Conservation (phyloP, 345 rosid species). For the Psidium friedrichsthalianum region DNA sequence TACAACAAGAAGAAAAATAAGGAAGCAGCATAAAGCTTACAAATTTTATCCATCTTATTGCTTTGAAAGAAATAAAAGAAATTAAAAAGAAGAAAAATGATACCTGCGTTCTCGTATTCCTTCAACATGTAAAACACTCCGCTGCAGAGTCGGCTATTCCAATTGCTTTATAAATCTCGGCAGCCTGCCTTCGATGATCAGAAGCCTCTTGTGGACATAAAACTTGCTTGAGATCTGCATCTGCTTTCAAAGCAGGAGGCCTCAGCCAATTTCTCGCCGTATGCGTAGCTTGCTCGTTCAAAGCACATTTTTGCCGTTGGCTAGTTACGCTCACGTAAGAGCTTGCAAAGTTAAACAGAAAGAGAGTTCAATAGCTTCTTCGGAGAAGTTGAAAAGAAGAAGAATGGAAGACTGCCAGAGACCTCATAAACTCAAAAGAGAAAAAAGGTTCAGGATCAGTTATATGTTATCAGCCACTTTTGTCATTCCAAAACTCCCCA, state of each 20-base stretch:
- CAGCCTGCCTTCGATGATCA: slow-evolving; percentile 27
- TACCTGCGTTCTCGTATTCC: slow-evolving; percentile 19
- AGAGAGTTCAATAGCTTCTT: neutral
- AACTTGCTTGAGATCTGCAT: slow-evolving; percentile 21
- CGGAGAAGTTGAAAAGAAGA: neutral
- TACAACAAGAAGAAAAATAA: neutral
- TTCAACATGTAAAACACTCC: slow-evolving; percentile 21
- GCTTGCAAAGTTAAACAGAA: slow-evolving; percentile 5
- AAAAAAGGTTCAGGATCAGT: neutral
- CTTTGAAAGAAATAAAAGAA: neutral
- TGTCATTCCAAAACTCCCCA: neutral
- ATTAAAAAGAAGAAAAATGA: neutral
- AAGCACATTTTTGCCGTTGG: slow-evolving; percentile 41
- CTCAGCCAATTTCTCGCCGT: slow-evolving; percentile 29
- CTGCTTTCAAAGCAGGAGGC: slow-evolving; percentile 29
- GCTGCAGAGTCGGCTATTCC: slow-evolving; percentile 36
- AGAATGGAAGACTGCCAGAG: neutral
- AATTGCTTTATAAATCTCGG: slow-evolving; percentile 29
- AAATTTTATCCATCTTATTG: neutral
- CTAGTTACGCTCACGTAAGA: slow-evolving; percentile 24
- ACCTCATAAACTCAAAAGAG: neutral
- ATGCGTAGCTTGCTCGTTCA: slow-evolving; percentile 26
- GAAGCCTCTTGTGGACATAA: slow-evolving; percentile 24
- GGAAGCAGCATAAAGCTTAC: neutral
- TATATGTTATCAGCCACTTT: neutral